A percentile compares a stretch with the other conserved stretches of the same genome.
These are phyloP conservation scores for Cordyceps cicadae DNA, from an alignment of 2,329 filamentous ascomycete species.

Conservation along the genomic window DNA sequence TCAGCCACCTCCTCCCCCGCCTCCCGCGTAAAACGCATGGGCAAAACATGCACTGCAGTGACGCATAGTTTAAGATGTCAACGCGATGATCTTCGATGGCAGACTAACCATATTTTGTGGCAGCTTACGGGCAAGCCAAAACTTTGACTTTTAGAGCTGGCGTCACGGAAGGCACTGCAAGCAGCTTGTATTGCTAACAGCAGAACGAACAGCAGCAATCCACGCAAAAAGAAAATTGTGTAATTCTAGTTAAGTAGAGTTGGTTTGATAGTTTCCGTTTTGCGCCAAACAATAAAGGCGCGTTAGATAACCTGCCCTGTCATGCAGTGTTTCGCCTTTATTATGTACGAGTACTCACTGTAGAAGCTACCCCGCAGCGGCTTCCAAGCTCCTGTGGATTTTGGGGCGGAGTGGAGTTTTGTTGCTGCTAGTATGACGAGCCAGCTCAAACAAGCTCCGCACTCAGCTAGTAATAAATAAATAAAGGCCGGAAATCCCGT, in stretches of 20 bases:
- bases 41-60: neutral
- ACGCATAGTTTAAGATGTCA: neutral
- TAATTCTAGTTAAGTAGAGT: neutral
- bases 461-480: neutral
- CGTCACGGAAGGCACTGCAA: neutral
- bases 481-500: neutral
- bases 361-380: neutral
- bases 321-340: too few relatives aligned
- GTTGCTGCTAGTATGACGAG: neutral
- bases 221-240: neutral
- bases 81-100: neutral
- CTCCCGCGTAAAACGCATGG: slow-evolving; percentile 32
- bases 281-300: neutral
- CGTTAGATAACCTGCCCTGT: neutral
- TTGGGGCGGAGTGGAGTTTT: neutral
- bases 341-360: too few relatives aligned
- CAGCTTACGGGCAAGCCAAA: neutral
- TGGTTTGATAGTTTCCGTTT: neutral
- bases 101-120: neutral
- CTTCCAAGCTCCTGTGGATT: neutral
- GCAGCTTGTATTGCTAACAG: slow-evolving; percentile 10
- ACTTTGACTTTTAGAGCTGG: neutral
- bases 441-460: slow-evolving; percentile 1
- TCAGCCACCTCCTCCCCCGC: slow-evolving; percentile 50
- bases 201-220: neutral